Base-by-base conservation (phyloP, 495 filamentous ascomycete species). In the Pyrenula massariospora region DNA sequence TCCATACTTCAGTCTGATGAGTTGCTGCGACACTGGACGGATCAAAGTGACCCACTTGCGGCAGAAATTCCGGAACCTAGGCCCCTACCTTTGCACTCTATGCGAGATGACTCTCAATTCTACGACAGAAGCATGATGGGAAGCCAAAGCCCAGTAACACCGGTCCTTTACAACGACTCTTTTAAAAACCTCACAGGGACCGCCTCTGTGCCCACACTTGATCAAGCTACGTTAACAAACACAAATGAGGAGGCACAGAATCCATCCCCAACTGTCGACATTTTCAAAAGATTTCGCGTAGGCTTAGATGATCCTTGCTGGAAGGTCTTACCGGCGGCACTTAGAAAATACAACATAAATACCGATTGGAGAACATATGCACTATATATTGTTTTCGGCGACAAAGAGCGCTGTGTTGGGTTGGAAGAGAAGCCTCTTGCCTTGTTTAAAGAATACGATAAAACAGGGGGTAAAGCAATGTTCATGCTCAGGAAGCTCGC, bases 261-360 rank as follows among this genome's bases (percentile, higher is more conserved):
- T 20, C 77, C 76, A 47, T 57, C 48, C 67, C 51, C 68, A 61
- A 80, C 73, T 63, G 89, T 91, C 56, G 92, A 98, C 63, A 96
- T 98, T 54, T 96, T 96, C 81, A 96, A 96, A 68, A 91, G 86
- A 5, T 98, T 98, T 76, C 84, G 93, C 24, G 93, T 98, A 59
- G 90, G 86, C 61, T 91, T 96, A 84, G 93, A 98, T 58, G 93
- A 97, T 62, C 93, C 93, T 0, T 98, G 93, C 73, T 84, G 96
- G 71, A 96, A 95, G 65, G 93, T 98, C 36, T 81, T 98, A 10
- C 93, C 93, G 1, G 93, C 94, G 23, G 93, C 93, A 11, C 77
- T 98, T 22, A 93, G 92, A 67, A 95, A 95, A 66, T 98, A 98
- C 74, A 93, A 96, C 68, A 97, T 98, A 77, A 88, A 93, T 57